Evolutionary conservation across 208 protist genomes (phyloP).

Genomic region (Wallacemonas sp.): DNA sequence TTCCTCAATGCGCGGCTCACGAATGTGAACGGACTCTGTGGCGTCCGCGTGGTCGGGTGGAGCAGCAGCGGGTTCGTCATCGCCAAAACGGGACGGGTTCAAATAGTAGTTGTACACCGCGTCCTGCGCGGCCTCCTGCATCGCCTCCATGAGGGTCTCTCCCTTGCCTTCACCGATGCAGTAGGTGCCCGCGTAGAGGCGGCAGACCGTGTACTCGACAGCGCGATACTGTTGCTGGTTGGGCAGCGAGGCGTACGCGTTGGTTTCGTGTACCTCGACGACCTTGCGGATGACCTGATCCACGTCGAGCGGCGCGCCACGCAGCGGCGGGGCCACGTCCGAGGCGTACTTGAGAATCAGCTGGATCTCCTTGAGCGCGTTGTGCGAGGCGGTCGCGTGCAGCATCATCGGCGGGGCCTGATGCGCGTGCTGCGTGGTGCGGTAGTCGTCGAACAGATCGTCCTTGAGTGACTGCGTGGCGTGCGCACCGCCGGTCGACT

Average conservation of each 20-base stretch:
- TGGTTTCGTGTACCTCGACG: conserved; percentile 88
- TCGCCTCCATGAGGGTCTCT: conserved; percentile 80
- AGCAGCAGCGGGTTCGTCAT: neutral
- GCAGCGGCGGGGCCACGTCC: conserved; percentile 46
- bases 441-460: conserved; percentile 60
- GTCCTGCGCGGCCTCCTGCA: conserved; percentile 78
- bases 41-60: neutral
- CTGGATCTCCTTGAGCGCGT: conserved; percentile 87
- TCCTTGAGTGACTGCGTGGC: conserved; percentile 67
- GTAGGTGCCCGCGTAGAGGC: conserved; percentile 60
- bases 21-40: conserved; percentile 26
- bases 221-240: conserved; percentile 76
- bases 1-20: conserved; percentile 28
- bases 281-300: conserved; percentile 77
- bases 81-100: neutral
- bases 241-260: conserved; percentile 74
- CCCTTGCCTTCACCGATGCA: conserved; percentile 90
- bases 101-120: conserved; percentile 86
- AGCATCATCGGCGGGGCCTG: conserved; percentile 71
- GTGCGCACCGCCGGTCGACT: conserved; percentile 80
- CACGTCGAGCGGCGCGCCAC: conserved; percentile 70
- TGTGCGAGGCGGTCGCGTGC: conserved; percentile 55
- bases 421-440: conserved; percentile 39
- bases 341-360: conserved; percentile 86
- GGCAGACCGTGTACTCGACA: conserved; percentile 84